Evolutionary conservation across 1,139 yeast species (phyloP).

Genomic region (Kurtzmaniella quercitrusa): DNA sequence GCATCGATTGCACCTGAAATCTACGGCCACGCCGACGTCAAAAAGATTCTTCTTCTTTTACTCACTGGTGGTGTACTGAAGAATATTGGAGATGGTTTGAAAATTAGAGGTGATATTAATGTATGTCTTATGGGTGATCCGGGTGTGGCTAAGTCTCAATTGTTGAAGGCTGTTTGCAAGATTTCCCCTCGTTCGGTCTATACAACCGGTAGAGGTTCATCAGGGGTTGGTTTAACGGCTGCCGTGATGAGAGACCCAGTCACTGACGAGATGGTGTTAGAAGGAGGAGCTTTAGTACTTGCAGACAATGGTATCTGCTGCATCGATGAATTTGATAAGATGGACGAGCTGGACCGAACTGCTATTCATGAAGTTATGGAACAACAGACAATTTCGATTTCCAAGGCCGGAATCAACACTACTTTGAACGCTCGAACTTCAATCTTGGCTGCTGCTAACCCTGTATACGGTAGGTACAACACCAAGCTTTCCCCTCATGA

Average conservation of each 20-base stretch:
- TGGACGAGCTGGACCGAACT: constrained; percentile 96
- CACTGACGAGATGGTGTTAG: constrained; percentile 96
- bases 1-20: constrained; percentile 96
- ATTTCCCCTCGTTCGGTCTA: constrained; percentile 97
- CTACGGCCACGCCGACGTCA: constrained; percentile 89
- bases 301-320: constrained; percentile 99
- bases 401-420: constrained; percentile 97
- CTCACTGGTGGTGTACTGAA: constrained; percentile 96
- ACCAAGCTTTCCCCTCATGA: constrained; percentile 88
- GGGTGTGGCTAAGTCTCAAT: constrained; percentile 98
- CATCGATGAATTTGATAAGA: constrained; percentile 97
- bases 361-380: constrained; percentile 99
- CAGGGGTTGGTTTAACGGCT: constrained; percentile 98
- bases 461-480: constrained; percentile 92
- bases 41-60: constrained; percentile 78
- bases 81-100: constrained; percentile 93
- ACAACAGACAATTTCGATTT: constrained; percentile 95
- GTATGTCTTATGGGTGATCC: constrained; percentile 99
- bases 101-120: constrained; percentile 95
- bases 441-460: constrained; percentile 96
- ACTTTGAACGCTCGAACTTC: constrained; percentile 95
- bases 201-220: constrained; percentile 98
- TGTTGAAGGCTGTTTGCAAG: constrained; percentile 84
- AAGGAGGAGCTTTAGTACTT: constrained; percentile 96
- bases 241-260: constrained; percentile 99